Conservation (phyloP, 202 grass and related monocot species). For the Setaria viridis region DNA sequence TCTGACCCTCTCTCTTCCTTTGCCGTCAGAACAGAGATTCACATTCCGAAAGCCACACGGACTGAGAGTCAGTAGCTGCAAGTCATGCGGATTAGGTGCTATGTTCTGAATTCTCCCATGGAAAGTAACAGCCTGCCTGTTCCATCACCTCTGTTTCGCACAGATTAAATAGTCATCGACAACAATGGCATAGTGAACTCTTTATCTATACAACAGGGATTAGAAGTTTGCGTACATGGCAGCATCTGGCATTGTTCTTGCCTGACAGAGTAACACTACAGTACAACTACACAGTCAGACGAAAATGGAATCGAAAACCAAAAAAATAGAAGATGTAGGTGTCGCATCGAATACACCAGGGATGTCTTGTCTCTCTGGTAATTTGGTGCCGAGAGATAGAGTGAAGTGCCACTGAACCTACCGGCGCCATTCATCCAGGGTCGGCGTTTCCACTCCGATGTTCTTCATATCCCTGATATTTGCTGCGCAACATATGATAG, state of each 20-base stretch:
- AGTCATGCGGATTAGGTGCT: no score
- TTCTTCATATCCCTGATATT: slow-evolving; percentile 96
- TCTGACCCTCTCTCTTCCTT: no score
- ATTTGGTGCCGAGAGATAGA: background rate
- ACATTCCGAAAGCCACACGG: no score
- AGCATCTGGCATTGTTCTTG: background rate
- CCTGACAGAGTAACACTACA: background rate
- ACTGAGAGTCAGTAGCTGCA: no score
- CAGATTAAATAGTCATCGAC: background rate
- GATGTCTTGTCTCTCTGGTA: background rate
- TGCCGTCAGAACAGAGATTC: no score
- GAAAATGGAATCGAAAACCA: background rate
- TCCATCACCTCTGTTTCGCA: background rate
- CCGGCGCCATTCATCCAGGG: slow-evolving; percentile 80
- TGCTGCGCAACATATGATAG: slow-evolving; percentile 52
- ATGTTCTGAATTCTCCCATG: no score
- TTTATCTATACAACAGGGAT: background rate
- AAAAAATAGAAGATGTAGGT: background rate
- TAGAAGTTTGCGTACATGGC: background rate
- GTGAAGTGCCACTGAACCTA: background rate
- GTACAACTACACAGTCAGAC: background rate
- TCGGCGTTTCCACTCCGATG: slow-evolving; percentile 75
- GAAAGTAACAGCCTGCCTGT: no score
- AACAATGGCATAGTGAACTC: background rate
- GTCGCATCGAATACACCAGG: background rate